Conservation (phyloP, 768 basidiomycete genomes). For the Thelephora aurantiotincta region DNA sequence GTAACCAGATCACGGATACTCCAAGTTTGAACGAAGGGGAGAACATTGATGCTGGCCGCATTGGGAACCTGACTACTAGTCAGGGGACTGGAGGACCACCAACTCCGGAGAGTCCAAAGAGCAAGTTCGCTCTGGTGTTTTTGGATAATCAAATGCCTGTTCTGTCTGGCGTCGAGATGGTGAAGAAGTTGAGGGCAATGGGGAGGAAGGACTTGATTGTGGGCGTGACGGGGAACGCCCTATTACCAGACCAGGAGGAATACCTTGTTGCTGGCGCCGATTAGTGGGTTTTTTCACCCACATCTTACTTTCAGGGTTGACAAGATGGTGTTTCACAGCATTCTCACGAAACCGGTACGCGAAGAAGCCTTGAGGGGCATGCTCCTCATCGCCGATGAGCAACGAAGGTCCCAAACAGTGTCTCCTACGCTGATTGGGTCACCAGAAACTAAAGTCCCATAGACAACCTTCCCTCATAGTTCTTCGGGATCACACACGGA, state of each 20-base stretch:
- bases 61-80: no score
- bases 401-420: constrained; percentile 14
- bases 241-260: constrained; percentile 51
- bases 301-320: constrained; percentile 1
- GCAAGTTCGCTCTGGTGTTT: constrained; percentile 31
- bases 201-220: constrained; percentile 70
- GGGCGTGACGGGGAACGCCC: constrained; percentile 44
- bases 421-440: no score
- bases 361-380: constrained; percentile 36
- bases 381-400: constrained; percentile 28
- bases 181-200: constrained; percentile 47
- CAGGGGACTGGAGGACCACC: no score
- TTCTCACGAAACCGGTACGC: constrained; percentile 68
- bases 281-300: constrained; percentile 29
- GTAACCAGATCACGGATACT: no score
- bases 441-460: no score
- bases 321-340: constrained; percentile 22
- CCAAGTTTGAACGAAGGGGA: no score
- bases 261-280: constrained; percentile 67
- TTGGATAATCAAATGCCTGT: constrained; percentile 76
- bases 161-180: constrained; percentile 58
- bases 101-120: constrained; percentile 2
- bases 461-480: no score
- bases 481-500: no score
- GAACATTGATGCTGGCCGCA: no score